These are phyloP conservation scores for Aurinia saxatilis DNA, from an alignment of 345 rosid genomes.

Conservation along the genomic window DNA sequence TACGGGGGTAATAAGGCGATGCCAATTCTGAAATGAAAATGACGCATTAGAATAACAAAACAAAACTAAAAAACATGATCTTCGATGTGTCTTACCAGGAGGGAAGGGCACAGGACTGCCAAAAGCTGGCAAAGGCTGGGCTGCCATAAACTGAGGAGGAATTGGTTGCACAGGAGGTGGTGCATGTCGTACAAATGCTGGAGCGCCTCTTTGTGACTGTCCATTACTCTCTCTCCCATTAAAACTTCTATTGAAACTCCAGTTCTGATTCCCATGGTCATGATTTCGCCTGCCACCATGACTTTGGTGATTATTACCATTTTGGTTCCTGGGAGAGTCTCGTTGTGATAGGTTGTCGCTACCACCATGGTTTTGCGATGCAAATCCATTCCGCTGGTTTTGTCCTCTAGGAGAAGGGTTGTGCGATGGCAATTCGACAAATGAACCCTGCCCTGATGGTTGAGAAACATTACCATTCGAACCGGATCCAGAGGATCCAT, in stretches of 20 bases:
- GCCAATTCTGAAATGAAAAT: slow-evolving; percentile 38
- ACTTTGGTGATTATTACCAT: slow-evolving; percentile 61
- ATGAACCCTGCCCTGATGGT: slow-evolving; percentile 14
- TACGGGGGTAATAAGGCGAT: slow-evolving; percentile 43
- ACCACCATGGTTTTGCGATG: slow-evolving; percentile 42
- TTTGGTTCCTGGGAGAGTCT: slow-evolving; percentile 57
- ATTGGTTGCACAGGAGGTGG: slow-evolving; percentile 50
- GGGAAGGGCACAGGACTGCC: slow-evolving; percentile 40
- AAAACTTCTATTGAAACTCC: slow-evolving; percentile 47
- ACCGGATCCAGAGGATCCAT: slow-evolving; percentile 16
- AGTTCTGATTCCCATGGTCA: slow-evolving; percentile 55
- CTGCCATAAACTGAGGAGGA: slow-evolving; percentile 41
- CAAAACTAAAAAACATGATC: background rate
- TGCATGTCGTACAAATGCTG: slow-evolving; percentile 53
- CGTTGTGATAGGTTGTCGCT: slow-evolving; percentile 57
- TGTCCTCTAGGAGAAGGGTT: slow-evolving; percentile 27
- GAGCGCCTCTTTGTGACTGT: slow-evolving; percentile 50
- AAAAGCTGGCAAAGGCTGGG: slow-evolving; percentile 44
- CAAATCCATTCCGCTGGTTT: slow-evolving; percentile 44
- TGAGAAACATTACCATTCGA: slow-evolving; percentile 25
- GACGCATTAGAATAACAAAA: slow-evolving; percentile 22
- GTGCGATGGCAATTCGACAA: slow-evolving; percentile 10
- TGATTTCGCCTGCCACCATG: slow-evolving; percentile 75
- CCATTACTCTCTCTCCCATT: slow-evolving; percentile 58
- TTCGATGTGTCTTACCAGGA: slow-evolving; percentile 47